Conservation (phyloP, 2,329 filamentous ascomycete species). For the Xylariaceae sp. region DNA sequence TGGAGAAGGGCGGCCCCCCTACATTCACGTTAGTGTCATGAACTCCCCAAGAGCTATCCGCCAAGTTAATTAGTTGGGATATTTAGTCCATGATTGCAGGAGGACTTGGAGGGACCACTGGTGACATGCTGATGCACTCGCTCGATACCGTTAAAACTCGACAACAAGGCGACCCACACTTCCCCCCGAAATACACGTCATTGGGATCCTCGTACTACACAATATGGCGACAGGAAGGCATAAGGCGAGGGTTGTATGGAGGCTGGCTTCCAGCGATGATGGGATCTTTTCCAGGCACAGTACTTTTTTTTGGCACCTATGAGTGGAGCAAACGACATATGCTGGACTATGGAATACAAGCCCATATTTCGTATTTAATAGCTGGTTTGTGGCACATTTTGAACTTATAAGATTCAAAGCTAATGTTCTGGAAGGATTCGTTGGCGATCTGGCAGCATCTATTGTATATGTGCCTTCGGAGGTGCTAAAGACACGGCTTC, state of each 20-base stretch:
- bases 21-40: constrained; percentile 62
- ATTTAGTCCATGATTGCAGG: constrained; percentile 90
- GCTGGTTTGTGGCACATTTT: constrained; percentile 63
- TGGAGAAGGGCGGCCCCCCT: constrained; percentile 64
- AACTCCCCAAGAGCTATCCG: neutral
- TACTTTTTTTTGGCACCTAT: constrained; percentile 95
- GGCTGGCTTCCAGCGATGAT: constrained; percentile 91
- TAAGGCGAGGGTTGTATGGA: constrained; percentile 85
- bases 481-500: constrained; percentile 94
- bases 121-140: constrained; percentile 98
- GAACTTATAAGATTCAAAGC: constrained; percentile 8
- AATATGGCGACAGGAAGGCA: constrained; percentile 90
- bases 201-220: constrained; percentile 90
- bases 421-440: constrained; percentile 66
- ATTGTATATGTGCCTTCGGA: constrained; percentile 96
- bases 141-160: constrained; percentile 98
- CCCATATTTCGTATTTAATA: constrained; percentile 83
- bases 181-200: constrained; percentile 91
- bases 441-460: constrained; percentile 90
- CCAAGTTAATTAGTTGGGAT: constrained; percentile 20
- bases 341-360: constrained; percentile 82
- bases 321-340: constrained; percentile 92
- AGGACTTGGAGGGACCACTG: constrained; percentile 88
- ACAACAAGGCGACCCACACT: constrained; percentile 93
- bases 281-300: constrained; percentile 91